Conservation (phyloP, 2,329 filamentous ascomycete genomes). For the Alternaria solani region DNA sequence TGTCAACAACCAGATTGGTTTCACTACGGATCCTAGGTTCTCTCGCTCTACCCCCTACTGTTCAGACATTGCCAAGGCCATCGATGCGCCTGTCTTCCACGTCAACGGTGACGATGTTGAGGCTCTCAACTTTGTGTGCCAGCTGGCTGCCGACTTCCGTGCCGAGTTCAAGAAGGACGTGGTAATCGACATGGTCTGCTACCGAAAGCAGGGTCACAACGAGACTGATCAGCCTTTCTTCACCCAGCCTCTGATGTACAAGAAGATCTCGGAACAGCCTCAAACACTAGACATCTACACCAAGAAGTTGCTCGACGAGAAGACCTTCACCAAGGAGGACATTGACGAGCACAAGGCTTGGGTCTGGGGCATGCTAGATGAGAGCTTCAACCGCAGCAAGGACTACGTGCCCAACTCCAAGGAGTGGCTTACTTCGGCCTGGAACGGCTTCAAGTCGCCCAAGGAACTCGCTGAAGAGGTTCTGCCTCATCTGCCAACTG, state of each 20-base stretch:
- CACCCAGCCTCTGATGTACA: constrained; percentile 99
- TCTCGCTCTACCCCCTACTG: constrained; percentile 98
- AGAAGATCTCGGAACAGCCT: constrained; percentile 86
- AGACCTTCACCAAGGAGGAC: constrained; percentile 96
- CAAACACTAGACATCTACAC: constrained; percentile 91
- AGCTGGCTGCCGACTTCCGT: constrained; percentile 96
- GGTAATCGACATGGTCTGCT: constrained; percentile 97
- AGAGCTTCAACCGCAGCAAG: constrained; percentile 96
- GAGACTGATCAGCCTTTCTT: constrained; percentile 99
- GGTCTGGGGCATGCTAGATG: constrained; percentile 99
- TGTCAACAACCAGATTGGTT: constrained; percentile 99
- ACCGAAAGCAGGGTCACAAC: constrained; percentile 99
- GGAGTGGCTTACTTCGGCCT: constrained; percentile 98
- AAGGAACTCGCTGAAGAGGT: constrained; percentile 97
- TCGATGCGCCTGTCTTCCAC: constrained; percentile 98
- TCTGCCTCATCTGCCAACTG: constrained; percentile 88
- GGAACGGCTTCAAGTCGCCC: constrained; percentile 99
- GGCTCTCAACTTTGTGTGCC: constrained; percentile 97
- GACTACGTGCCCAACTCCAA: constrained; percentile 96
- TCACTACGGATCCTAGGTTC: constrained; percentile 98
- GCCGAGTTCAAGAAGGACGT: constrained; percentile 99
- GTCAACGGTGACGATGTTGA: constrained; percentile 99
- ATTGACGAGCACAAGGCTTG: constrained; percentile 99
- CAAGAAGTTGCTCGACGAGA: constrained; percentile 87
- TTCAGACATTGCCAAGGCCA: constrained; percentile 98